These are phyloP conservation scores for Arxiozyma telluris DNA, from an alignment of 1,139 yeast genomes.

Conservation along the genomic window DNA sequence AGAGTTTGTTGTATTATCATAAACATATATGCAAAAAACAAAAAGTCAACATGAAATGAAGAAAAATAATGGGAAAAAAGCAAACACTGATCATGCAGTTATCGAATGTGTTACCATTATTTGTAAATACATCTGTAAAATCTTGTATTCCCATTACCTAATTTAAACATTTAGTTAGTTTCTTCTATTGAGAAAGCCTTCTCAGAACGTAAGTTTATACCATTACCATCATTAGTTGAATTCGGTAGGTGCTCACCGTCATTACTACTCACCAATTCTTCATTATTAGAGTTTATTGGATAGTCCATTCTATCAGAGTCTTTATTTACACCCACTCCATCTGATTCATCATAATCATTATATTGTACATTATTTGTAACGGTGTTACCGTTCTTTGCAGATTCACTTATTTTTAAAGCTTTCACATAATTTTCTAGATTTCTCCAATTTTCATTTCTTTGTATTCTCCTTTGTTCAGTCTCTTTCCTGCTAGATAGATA, in stretches of 20 bases:
- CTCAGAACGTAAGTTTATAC: background rate
- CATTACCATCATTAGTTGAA: background rate
- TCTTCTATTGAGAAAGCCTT: background rate
- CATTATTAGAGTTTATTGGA: background rate
- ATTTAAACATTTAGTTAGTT: background rate
- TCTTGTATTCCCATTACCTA: background rate
- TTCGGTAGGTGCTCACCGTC: slow-evolving; percentile 2
- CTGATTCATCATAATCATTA: background rate
- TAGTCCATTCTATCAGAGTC: background rate
- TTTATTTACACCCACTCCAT: background rate
- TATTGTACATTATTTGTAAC: background rate
- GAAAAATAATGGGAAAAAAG: background rate
- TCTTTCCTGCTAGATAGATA: slow-evolving; percentile 43
- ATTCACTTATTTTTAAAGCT: slow-evolving; percentile 27
- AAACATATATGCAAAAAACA: background rate
- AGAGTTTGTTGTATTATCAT: background rate
- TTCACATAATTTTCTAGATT: slow-evolving; percentile 56
- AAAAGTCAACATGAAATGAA: background rate
- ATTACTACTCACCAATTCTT: background rate
- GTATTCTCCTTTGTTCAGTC: slow-evolving; percentile 31
- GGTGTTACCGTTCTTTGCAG: background rate
- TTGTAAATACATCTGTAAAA: background rate
- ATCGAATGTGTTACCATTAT: background rate
- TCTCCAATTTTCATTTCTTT: slow-evolving; percentile 69
- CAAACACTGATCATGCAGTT: background rate